phyloP scores from a whole-genome alignment of 75 land plant genomes.

The Gnetum montanum region DNA sequence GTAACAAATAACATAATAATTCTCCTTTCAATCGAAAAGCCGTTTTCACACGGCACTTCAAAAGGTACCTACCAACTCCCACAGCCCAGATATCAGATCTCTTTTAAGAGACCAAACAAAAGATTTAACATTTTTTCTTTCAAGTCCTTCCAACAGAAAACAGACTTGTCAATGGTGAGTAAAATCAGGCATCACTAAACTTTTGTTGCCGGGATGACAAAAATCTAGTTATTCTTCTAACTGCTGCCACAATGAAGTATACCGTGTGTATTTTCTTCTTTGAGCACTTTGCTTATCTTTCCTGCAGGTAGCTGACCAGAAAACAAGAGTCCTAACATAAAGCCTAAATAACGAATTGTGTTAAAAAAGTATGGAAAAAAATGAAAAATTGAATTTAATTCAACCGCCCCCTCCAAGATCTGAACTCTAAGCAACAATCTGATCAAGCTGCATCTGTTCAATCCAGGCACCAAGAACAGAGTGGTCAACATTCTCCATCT shows the following conservation, averaged over 20 bases:
- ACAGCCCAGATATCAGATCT: slow-evolving; percentile 3
- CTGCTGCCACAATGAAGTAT: neutral
- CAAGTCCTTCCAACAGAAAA: neutral
- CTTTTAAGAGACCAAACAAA: neutral
- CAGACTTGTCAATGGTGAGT: neutral
- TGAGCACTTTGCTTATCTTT: neutral
- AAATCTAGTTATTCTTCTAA: neutral
- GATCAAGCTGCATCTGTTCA: slow-evolving; percentile 62
- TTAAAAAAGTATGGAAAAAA: slow-evolving; percentile 5
- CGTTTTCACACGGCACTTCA: too few relatives aligned
- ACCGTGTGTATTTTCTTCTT: neutral
- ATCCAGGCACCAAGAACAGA: slow-evolving; percentile 53
- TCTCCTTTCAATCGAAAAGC: neutral
- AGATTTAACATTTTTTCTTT: neutral
- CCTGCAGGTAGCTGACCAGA: slow-evolving; percentile 7
- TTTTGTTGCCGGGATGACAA: neutral
- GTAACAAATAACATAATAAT: slow-evolving; percentile 4
- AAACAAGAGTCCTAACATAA: slow-evolving; percentile 1
- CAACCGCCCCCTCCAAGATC: neutral
- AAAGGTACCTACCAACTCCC: neutral
- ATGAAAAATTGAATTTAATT: slow-evolving; percentile 8
- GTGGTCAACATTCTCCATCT: slow-evolving; percentile 22
- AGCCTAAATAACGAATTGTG: neutral
- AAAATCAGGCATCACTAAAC: neutral
- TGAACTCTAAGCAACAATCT: slow-evolving; percentile 10